phyloP scores from a whole-genome alignment of 306 rosid species.

The Quercus bicolor region DNA sequence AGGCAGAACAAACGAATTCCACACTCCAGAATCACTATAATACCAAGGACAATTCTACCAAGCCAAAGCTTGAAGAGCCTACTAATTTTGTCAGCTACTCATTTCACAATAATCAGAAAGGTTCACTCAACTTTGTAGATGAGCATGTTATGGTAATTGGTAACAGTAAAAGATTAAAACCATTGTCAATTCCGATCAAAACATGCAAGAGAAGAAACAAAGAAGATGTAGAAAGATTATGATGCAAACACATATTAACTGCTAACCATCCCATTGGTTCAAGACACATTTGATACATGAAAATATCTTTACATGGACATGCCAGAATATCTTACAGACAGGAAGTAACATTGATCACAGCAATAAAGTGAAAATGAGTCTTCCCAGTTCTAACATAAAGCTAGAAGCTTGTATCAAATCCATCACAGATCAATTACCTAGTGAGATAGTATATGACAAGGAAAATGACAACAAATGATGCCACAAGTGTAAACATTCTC shows the following conservation, averaged over 20 bases:
- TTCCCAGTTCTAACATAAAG: slow-evolving; percentile 4
- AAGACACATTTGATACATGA: slow-evolving; percentile 4
- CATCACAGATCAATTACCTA: slow-evolving; percentile 30
- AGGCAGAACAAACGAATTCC: not conserved
- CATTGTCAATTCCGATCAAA: not conserved
- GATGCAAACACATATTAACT: not conserved
- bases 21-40: no score
- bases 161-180: not conserved
- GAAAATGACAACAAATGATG: slow-evolving; percentile 77
- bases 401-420: slow-evolving; percentile 13
- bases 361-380: not conserved
- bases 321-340: slow-evolving; percentile 21
- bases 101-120: not conserved
- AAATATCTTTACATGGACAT: slow-evolving; percentile 18
- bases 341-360: slow-evolving; percentile 18
- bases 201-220: not conserved
- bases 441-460: slow-evolving; percentile 84
- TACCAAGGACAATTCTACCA: not conserved
- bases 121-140: not conserved
- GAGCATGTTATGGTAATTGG: not conserved
- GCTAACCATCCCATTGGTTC: slow-evolving; percentile 5
- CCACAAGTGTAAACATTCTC: slow-evolving; percentile 84
- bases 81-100: not conserved
- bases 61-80: not conserved
- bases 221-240: not conserved